Conservation (phyloP, 768 basidiomycete genomes). For the Coprinopsis sp. region DNA sequence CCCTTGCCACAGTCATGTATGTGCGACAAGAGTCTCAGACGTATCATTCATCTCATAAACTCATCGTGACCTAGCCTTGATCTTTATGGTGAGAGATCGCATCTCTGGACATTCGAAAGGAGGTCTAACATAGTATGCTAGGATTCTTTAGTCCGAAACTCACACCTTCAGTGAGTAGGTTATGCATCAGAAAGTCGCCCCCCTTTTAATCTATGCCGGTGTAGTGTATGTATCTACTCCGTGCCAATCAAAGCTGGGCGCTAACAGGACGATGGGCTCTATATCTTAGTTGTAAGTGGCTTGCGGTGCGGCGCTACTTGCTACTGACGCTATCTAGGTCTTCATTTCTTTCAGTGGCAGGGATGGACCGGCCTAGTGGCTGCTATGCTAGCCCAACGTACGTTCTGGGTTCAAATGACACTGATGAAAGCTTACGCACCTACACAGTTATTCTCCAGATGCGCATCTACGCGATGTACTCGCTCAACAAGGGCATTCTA, state of each 20-base stretch:
- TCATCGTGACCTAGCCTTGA: constrained; percentile 36
- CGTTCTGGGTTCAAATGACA: constrained; percentile 11
- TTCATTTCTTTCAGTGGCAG: constrained; percentile 52
- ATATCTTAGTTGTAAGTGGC: constrained; percentile 28
- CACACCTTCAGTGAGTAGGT: constrained; percentile 32
- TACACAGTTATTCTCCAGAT: constrained; percentile 52
- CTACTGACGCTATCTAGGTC: constrained; percentile 25
- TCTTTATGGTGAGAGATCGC: constrained; percentile 40
- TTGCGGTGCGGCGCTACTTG: constrained; percentile 1
- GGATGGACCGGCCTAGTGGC: constrained; percentile 54
- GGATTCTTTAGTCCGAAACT: constrained; percentile 37
- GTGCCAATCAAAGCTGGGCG: background rate
- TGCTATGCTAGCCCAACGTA: constrained; percentile 53
- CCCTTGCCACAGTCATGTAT: constrained; percentile 46
- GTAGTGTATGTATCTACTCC: background rate
- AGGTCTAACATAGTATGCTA: constrained; percentile 1
- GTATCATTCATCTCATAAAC: background rate
- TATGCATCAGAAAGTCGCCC: background rate
- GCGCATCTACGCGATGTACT: constrained; percentile 60
- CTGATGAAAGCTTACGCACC: background rate
- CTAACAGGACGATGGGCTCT: background rate
- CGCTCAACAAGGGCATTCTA: constrained; percentile 47
- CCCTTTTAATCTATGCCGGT: constrained; percentile 9
- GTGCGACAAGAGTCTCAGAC: constrained; percentile 16
- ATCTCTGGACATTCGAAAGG: background rate